Conservation (phyloP, 2,329 filamentous ascomycete species). For the Thyridium curvatum region DNA sequence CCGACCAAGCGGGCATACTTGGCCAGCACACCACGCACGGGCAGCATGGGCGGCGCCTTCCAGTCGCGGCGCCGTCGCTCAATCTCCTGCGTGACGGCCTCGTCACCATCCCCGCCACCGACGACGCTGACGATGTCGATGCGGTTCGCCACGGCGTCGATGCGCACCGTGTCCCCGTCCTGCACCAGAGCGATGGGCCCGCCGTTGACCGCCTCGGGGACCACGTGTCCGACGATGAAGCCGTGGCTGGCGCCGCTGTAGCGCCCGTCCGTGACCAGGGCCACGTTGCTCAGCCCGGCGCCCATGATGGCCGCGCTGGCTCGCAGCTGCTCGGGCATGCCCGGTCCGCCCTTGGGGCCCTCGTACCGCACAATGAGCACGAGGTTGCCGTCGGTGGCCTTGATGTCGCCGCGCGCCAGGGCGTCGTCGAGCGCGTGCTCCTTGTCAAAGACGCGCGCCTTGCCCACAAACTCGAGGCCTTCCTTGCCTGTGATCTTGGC, state of each 20-base stretch:
- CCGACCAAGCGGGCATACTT: constrained; percentile 87
- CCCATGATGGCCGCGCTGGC: constrained; percentile 90
- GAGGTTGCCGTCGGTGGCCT: constrained; percentile 59
- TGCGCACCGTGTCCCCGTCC: constrained; percentile 78
- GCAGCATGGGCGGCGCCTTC: constrained; percentile 61
- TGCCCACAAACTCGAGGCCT: constrained; percentile 73
- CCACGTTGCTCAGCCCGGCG: constrained; percentile 78
- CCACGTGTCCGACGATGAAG: constrained; percentile 90
- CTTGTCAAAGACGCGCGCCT: constrained; percentile 80
- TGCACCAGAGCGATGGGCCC: constrained; percentile 80
- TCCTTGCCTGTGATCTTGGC: constrained; percentile 98
- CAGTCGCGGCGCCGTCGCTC: constrained; percentile 51
- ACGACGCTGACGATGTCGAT: constrained; percentile 59
- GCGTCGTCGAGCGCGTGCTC: constrained; percentile 74
- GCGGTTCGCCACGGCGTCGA: constrained; percentile 75
- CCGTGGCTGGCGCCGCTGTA: constrained; percentile 87
- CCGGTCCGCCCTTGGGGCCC: constrained; percentile 85
- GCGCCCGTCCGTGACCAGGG: constrained; percentile 85
- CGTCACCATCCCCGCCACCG: constrained; percentile 30
- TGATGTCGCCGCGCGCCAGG: constrained; percentile 54
- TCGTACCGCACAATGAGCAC: constrained; percentile 91
- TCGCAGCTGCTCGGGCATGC: constrained; percentile 93
- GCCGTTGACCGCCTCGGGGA: constrained; percentile 82
- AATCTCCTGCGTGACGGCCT: constrained; percentile 45
- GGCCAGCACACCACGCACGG: constrained; percentile 77